Base-by-base conservation (phyloP, 192 early-diverging fungal species). In the Backusella circina region DNA sequence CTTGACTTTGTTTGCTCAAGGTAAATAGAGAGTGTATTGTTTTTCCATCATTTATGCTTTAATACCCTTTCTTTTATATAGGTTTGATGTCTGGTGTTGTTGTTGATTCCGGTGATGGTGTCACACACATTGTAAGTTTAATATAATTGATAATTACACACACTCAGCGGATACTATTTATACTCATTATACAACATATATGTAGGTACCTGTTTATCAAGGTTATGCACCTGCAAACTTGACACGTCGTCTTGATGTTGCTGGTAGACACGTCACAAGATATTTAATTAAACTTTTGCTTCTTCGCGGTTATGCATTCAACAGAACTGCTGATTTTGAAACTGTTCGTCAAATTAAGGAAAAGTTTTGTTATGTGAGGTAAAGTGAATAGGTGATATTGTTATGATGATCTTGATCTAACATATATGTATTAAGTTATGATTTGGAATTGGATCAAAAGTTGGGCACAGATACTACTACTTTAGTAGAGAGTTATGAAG, bases 331-430 rank as follows among this genome's bases (percentile, higher is more conserved):
- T 26, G 98, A 99, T 81, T 98, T 98, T 84, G 97, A 99, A 79
- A 98, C 96, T 21, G 95, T 98, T 57, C 92, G 96, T 26, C 93
- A 97, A 87, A 90, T 99, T 77, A 99, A 99, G 89, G 98, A 99
- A 81, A 95, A 97, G 83, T 86, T 98, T 38, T 98, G 98, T 83
- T 98, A 98, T 82, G 95, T 98, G 78, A 95, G 93, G 95, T 96
- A 83, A 50, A 74, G 36, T 51, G 70, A 9, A 39, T 35, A 18
- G 68, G 2, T 23, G n/a, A 21, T 30, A 30, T 10, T 28, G 13
- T 5, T 5, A 23, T 28, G 51, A 57, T 57, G 12, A 23, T 7
- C n/a, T n/a, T n/a, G n/a, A n/a, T 26, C 7, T 57, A 57, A 9
- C 16, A 12, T 23, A 21, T 23, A 28, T 26, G 12, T 13, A 30